Evolutionary conservation across 2,329 filamentous ascomycete genomes (phyloP).

Genomic region (Colletotrichum sp.): DNA sequence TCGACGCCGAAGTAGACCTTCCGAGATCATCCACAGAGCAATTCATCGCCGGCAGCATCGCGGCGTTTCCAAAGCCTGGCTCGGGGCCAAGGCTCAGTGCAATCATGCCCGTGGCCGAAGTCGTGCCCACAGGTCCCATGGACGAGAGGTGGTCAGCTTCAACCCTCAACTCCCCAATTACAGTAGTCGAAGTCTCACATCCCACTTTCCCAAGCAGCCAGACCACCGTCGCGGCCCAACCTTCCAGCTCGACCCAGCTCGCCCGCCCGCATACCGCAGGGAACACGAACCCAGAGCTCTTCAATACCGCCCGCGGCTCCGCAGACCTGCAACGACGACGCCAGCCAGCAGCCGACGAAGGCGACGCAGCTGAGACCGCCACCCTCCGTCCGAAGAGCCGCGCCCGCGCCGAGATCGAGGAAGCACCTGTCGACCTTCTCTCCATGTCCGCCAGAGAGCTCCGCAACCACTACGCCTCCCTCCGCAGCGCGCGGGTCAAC

Average conservation of each 20-base stretch:
- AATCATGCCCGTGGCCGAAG: conserved; percentile 44
- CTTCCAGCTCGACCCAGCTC: background rate
- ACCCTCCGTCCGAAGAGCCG: background rate
- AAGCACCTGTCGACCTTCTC: background rate
- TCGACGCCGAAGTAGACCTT: background rate
- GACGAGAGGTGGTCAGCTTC: conserved; percentile 21
- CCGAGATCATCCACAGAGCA: background rate
- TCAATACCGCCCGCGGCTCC: background rate
- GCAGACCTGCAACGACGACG: background rate
- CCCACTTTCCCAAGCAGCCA: background rate
- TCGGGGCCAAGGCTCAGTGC: conserved; percentile 32
- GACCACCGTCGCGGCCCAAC: background rate
- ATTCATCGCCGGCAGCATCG: conserved; percentile 8
- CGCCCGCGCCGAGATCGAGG: background rate
- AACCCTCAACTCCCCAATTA: conserved; percentile 10
- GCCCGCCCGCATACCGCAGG: background rate
- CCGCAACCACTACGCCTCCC: conserved; percentile 17
- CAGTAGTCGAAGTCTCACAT: background rate
- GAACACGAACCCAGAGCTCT: background rate
- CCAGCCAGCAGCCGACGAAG: background rate
- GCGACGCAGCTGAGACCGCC: background rate
- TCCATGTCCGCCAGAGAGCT: conserved; percentile 12
- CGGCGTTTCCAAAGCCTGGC: background rate
- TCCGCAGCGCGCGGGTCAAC: conserved; percentile 5
- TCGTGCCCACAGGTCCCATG: conserved; percentile 27